Evolutionary conservation across 352 stramenopile genomes (phyloP).

Genomic region (Phytophthora fragariae): DNA sequence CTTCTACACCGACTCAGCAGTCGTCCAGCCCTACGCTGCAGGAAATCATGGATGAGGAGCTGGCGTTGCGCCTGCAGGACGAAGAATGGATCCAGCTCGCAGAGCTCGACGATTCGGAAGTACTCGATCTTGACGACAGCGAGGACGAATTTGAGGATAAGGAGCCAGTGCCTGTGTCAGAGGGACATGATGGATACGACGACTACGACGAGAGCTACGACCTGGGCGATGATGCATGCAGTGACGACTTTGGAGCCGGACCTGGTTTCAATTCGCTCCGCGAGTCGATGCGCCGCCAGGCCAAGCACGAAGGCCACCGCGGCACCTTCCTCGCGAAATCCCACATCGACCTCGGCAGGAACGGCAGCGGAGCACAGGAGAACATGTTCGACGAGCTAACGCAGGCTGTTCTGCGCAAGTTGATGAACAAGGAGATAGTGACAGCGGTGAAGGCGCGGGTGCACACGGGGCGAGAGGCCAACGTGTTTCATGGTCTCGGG

Average conservation of each 20-base stretch:
- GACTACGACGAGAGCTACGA: slow-evolving; percentile 33
- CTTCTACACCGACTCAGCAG: slow-evolving; percentile 5
- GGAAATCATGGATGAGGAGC: slow-evolving; percentile 76
- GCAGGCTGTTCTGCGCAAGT: slow-evolving; percentile 52
- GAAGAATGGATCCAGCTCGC: slow-evolving; percentile 27
- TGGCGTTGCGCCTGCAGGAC: slow-evolving; percentile 52
- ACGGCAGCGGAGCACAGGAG: slow-evolving; percentile 45
- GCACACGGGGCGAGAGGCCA: slow-evolving; percentile 54
- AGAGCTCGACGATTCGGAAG: slow-evolving; percentile 9
- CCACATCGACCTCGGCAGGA: slow-evolving; percentile 35
- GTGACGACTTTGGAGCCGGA: slow-evolving; percentile 21
- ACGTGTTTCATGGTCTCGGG: slow-evolving; percentile 61
- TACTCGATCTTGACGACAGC: slow-evolving; percentile 12
- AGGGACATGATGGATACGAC: slow-evolving; percentile 8
- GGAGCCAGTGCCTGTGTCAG: neutral
- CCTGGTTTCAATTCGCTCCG: slow-evolving; percentile 39
- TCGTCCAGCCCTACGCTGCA: slow-evolving; percentile 44
- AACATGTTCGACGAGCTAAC: slow-evolving; percentile 65
- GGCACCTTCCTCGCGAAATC: slow-evolving; percentile 12
- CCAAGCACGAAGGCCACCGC: slow-evolving; percentile 36
- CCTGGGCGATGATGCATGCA: slow-evolving; percentile 28
- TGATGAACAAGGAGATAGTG: slow-evolving; percentile 51
- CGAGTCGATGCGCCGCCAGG: slow-evolving; percentile 45
- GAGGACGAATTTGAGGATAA: slow-evolving; percentile 31
- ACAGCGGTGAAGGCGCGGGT: slow-evolving; percentile 52